Evolutionary conservation across 805 yeast genomes (phyloP), one percentile per base, ranked within the genome.

Genomic region (Wickerhamomyces bovis): DNA sequence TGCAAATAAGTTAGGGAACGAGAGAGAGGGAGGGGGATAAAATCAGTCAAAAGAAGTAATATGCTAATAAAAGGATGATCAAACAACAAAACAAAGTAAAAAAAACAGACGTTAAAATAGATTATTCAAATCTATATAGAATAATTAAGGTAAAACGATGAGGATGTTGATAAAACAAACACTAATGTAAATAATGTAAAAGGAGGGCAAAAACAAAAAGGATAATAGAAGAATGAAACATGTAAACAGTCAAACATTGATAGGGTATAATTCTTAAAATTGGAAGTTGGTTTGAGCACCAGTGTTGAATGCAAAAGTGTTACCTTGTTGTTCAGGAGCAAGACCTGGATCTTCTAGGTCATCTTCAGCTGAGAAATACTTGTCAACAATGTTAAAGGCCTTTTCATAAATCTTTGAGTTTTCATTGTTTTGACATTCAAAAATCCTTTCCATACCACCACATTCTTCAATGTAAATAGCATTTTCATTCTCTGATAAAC

Each of bases 361-460:
- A 41, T 86, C 96, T 43, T 86, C 95, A 46, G 83, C 95, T 45
- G 84, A 76, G 70, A 94, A 94, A 70, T 89, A 94, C 57, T 85
- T 88, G 63, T 88, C 96, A 67, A 94, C 89, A 62, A 94, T 88
- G 55, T 73, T 73, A 72, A 78, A 94, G 30, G 98, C 95, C 72
- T 89, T 90, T 64, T 85, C 80, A 69, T 94, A 94, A 62, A 94
- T 87, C 63, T 84, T 87, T 64, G 92, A 95, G 69, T 92, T 94
- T 62, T 82, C 87, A 70, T 88, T 89, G 65, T 77, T 80, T 75
- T 94, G 99, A 65, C 96, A 86, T 51, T 87, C 89, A 68, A 85
- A 85, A 59, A 94, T 92, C 73, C 88, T 90, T 67, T 94, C 98
- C 81, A 89, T 85, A 53, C 99, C 99, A 60, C 97, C 98, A 39